phyloP scores from a whole-genome alignment of 805 yeast genomes.

The Metschnikowia cubensis region DNA sequence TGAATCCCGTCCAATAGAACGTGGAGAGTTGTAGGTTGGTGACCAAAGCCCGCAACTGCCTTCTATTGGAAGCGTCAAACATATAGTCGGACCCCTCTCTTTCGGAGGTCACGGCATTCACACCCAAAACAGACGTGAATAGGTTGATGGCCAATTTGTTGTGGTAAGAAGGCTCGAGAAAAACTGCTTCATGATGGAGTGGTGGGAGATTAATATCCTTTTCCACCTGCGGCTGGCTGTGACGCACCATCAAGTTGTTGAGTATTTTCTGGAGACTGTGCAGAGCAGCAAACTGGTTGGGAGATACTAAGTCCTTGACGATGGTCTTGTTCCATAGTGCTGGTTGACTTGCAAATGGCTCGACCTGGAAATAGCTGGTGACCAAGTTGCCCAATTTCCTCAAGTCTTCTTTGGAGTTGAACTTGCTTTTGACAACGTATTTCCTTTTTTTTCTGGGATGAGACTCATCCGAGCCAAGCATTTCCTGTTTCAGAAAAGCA shows the following conservation, averaged over 20 bases:
- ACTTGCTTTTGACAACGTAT: constrained; percentile 47
- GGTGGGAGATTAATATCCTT: constrained; percentile 55
- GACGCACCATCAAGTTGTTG: constrained; percentile 51
- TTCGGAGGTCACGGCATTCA: constrained; percentile 71
- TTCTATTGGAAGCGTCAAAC: constrained; percentile 59
- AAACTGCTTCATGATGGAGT: constrained; percentile 54
- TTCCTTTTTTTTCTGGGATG: constrained; percentile 21
- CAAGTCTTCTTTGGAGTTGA: constrained; percentile 52
- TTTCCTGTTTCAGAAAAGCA: not conserved
- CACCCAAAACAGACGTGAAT: constrained; percentile 63
- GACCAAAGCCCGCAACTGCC: constrained; percentile 52
- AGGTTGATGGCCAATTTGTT: constrained; percentile 59
- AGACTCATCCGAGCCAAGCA: constrained; percentile 3
- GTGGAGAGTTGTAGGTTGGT: constrained; percentile 63
- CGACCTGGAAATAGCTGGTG: constrained; percentile 50
- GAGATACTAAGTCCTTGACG: constrained; percentile 45
- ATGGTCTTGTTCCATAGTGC: constrained; percentile 46
- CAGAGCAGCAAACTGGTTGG: constrained; percentile 37
- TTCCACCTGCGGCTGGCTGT: constrained; percentile 51
- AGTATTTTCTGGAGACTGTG: constrained; percentile 41
- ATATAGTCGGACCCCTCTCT: constrained; percentile 63
- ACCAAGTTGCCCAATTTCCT: constrained; percentile 50
- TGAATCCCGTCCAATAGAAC: constrained; percentile 73
- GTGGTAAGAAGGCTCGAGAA: constrained; percentile 58
- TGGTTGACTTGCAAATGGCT: constrained; percentile 50